Conservation (phyloP, 2,329 filamentous ascomycete genomes). For the Aspergillus carbonarius region DNA sequence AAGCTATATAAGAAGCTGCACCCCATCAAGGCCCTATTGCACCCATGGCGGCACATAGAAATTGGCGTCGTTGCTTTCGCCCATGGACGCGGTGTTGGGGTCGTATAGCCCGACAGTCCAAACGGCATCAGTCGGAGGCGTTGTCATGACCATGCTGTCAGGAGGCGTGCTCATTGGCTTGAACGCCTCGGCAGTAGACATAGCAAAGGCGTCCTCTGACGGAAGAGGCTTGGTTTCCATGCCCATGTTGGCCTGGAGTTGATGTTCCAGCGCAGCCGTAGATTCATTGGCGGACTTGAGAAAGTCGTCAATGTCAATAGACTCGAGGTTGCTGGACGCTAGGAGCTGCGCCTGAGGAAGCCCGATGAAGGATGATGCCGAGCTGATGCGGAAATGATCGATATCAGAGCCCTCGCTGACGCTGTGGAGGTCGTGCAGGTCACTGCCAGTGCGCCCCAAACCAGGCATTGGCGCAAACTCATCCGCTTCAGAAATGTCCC, state of each 20-base stretch:
- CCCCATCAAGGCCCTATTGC: slow-evolving; percentile 18
- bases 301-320: slow-evolving; percentile 46
- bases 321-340: slow-evolving; percentile 41
- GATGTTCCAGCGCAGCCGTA: slow-evolving; percentile 41
- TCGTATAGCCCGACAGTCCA: slow-evolving; percentile 37
- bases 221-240: slow-evolving; percentile 35
- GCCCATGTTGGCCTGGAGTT: slow-evolving; percentile 39
- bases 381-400: slow-evolving; percentile 43
- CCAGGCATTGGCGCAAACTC: slow-evolving; percentile 41
- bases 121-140: slow-evolving; percentile 31
- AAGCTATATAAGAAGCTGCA: slow-evolving; percentile 19
- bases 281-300: slow-evolving; percentile 44
- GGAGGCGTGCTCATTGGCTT: slow-evolving; percentile 23
- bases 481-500: slow-evolving; percentile 50
- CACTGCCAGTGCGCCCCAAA: slow-evolving; percentile 27
- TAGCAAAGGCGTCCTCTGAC: slow-evolving; percentile 29
- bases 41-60: slow-evolving; percentile 36
- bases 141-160: slow-evolving; percentile 22
- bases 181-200: slow-evolving; percentile 26
- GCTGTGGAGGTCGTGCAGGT: slow-evolving; percentile 41
- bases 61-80: slow-evolving; percentile 24
- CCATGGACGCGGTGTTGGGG: slow-evolving; percentile 28
- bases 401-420: slow-evolving; percentile 43
- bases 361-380: slow-evolving; percentile 44
- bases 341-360: slow-evolving; percentile 43